Evolutionary conservation across 495 filamentous ascomycete genomes (phyloP), one percentile per base, ranked within the genome.

Genomic region (Penicillium desertorum): DNA sequence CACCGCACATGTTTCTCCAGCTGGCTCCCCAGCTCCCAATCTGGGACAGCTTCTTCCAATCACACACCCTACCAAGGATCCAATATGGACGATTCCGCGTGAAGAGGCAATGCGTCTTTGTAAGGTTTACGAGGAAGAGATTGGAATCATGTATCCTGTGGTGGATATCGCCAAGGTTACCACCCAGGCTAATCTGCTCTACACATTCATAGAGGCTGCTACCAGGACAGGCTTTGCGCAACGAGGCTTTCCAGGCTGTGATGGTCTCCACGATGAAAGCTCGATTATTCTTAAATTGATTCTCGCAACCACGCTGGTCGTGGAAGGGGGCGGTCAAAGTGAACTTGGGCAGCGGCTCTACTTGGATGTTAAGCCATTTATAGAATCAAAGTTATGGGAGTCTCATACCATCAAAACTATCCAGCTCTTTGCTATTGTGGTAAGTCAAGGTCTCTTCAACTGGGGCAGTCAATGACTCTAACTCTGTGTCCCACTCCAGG

Each of bases 101-200:
- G 82, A 89, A 27, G 89, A 94, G 61, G 83, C 90, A 51, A 60
- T 89, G 12, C 82, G 88, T 2, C 73, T 96, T 7, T 88, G 86
- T 58, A 74, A 80, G 10, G 79, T 91, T 7, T 90, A 89, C 61
- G 87, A 92, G 51, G 89, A 96, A 67, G 91, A 94, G 67, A 85
- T 93, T 49, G 88, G 88, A 10, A 79, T 91, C 51, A 93, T 93
- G 89, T 93, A 93, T 69, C 90, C 90, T 1, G 79, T 96, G 12
- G 70, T 94, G 20, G 78, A 88, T 55, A 88, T 94, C 36, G 81
- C 88, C 22, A 76, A 76, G 17, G 71, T 91, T 6, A 82, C 86
- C 25, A 74, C 70, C 9, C 85, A 92, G 66, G 84, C 85, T 12
- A 82, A 80, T 32, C 76, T 78, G 45, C 71, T 96, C 3, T 87